Base-by-base conservation (phyloP, 805 yeast genomes). In the Cyberlindnera samutprakarnensis region DNA sequence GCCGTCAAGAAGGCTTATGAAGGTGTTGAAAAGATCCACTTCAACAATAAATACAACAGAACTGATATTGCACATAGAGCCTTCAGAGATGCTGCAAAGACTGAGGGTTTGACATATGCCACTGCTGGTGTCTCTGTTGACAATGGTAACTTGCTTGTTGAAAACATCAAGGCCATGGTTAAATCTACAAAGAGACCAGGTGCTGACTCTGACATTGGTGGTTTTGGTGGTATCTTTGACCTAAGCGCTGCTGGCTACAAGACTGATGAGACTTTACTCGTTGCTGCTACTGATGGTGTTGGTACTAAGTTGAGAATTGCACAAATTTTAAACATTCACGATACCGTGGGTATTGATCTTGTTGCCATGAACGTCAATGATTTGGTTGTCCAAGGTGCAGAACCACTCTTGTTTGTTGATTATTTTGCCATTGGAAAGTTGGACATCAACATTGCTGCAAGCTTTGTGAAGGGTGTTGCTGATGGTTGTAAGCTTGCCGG, bases 351-450 rank as follows among this genome's bases (percentile, higher is more conserved):
- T 55, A 86, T 92, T 47, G 99, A 92, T 61, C 72, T 92, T 42
- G 99, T 92, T 31, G 99, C 97, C 38, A 92, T 92, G 99, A 94
- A 88, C 55, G 99, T 92, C 25, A 92, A 92, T 54, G 99, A 92
- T 61, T 70, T 92, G 50, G 86, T 92, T 35, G 99, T 92, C 14
- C 98, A 94, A 67, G 99, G 99, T 54, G 98, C 98, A 21, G 98
- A 92, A 61, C 96, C 98, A 31, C 69, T 92, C 48, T 71, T 92
- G 55, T 92, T 92, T 66, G 70, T 92, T 45, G 99, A 92, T 62
- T 92, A 92, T 64, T 92, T 82, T 60, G 98, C 99, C 13, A 83
- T 94, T 37, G 96, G 96, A 31, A 80, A 85, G 53, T 71, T 92
- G 39, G 95, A 88, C 47, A 75, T 88, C 41, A 62, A 70, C 36